phyloP scores from a whole-genome alignment of 2,329 filamentous ascomycete genomes.

The Nannizzia gypsea region DNA sequence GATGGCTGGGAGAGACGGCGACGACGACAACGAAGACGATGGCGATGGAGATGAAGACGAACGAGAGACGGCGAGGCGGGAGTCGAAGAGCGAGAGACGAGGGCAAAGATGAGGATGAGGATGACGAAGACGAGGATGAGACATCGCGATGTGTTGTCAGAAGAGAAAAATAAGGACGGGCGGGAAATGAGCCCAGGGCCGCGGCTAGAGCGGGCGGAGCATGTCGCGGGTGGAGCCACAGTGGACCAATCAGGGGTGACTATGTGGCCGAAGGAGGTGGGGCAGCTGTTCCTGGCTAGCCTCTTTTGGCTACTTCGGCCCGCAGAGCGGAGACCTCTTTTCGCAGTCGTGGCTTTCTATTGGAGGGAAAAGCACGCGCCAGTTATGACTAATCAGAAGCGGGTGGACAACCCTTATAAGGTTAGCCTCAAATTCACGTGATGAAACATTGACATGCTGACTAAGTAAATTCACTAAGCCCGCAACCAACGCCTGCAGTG shows the following conservation, averaged over 20 bases:
- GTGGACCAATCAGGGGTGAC: neutral
- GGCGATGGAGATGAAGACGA: neutral
- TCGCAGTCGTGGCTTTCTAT: neutral
- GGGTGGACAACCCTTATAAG: neutral
- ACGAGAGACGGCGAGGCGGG: neutral
- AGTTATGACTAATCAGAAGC: neutral
- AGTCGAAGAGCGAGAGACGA: neutral
- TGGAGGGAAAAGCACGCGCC: neutral
- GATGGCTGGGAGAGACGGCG: neutral
- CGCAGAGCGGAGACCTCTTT: neutral
- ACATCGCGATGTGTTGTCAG: neutral
- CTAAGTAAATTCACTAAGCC: no score
- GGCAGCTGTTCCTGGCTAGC: neutral
- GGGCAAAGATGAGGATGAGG: neutral
- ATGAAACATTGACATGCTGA: neutral
- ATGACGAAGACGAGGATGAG: neutral
- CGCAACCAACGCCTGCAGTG: no score
- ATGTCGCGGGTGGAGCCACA: neutral
- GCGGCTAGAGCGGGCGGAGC: conserved; percentile 1
- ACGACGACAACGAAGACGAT: neutral
- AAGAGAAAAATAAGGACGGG: neutral
- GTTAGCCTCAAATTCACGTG: neutral
- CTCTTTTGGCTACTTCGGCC: neutral
- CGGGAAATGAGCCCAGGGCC: conserved; percentile 3
- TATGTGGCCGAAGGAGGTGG: neutral